Conservation (phyloP, 139 green algal genomes). For the Chlamydomonas asymmetrica region DNA sequence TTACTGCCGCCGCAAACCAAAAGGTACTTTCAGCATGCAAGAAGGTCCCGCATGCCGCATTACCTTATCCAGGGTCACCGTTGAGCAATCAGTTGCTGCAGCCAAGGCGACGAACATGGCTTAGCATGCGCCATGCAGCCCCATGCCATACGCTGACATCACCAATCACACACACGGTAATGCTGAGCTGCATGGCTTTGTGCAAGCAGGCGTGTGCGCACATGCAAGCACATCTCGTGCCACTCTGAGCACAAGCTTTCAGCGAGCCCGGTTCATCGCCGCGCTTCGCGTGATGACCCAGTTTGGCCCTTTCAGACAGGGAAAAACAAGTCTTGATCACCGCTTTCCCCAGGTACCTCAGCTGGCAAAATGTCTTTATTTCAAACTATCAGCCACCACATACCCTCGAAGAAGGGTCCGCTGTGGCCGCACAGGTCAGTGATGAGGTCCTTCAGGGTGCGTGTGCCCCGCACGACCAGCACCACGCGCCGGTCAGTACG, state of each 20-base stretch:
- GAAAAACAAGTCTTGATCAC: neutral
- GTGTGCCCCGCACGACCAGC: slow-evolving; percentile 15
- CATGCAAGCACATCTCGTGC: too few relatives aligned
- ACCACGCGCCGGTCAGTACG: slow-evolving; percentile 2
- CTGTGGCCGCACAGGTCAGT: slow-evolving; percentile 9
- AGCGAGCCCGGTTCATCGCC: too few relatives aligned
- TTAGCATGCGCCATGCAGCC: too few relatives aligned
- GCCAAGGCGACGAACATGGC: too few relatives aligned
- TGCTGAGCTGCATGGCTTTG: too few relatives aligned
- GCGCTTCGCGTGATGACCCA: neutral
- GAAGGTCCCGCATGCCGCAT: neutral
- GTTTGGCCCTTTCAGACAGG: neutral
- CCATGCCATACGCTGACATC: too few relatives aligned
- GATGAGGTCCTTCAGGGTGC: slow-evolving; percentile 14
- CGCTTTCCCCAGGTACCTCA: neutral
- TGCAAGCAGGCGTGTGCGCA: too few relatives aligned
- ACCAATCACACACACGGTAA: too few relatives aligned
- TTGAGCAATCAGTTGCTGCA: too few relatives aligned
- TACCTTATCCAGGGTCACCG: neutral
- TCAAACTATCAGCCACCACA: neutral
- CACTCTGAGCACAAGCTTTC: too few relatives aligned
- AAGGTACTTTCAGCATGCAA: neutral
- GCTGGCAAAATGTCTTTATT: neutral
- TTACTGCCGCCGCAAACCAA: neutral
- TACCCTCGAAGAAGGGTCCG: neutral